phyloP scores from a whole-genome alignment of 352 stramenopile genomes.

The Globisporangium megalacanthum region DNA sequence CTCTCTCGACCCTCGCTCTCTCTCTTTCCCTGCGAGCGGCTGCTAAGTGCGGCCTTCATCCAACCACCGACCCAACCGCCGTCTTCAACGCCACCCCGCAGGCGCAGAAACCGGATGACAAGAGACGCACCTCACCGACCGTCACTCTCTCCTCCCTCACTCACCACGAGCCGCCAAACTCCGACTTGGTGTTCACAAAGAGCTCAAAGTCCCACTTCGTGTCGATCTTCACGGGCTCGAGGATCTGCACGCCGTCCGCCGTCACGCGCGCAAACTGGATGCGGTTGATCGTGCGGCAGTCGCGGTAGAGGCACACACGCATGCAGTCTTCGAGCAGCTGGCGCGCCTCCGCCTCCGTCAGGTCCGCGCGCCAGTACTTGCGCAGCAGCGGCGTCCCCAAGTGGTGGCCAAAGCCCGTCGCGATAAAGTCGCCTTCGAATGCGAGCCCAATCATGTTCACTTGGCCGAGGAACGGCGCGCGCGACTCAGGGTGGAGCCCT shows the following conservation, averaged over 20 bases:
- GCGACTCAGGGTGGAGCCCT: constrained; percentile 88
- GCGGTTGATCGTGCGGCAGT: constrained; percentile 97
- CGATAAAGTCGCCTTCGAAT: constrained; percentile 96
- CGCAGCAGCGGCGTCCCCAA: constrained; percentile 96
- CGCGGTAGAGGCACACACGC: constrained; percentile 97
- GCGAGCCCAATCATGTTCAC: constrained; percentile 97
- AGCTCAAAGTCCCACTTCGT: constrained; percentile 92
- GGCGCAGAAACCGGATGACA: too few relatives aligned
- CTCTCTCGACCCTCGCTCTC: too few relatives aligned
- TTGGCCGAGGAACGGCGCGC: constrained; percentile 93
- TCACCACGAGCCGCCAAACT: constrained; percentile 89
- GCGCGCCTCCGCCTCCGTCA: constrained; percentile 92
- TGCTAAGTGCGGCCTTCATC: too few relatives aligned
- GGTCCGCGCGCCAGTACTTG: constrained; percentile 91
- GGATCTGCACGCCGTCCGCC: constrained; percentile 82
- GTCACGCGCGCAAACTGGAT: constrained; percentile 97
- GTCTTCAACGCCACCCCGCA: too few relatives aligned
- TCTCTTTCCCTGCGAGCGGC: too few relatives aligned
- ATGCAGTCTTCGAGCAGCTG: constrained; percentile 97
- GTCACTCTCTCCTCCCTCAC: background rate
- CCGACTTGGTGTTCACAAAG: constrained; percentile 87
- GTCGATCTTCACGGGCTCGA: constrained; percentile 93
- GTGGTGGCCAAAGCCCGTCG: constrained; percentile 97
- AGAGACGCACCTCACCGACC: too few relatives aligned
- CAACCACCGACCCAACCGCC: background rate